Evolutionary conservation across 192 early-diverging fungal species (phyloP), one percentile per base, ranked within the genome.

Genomic region (Piromyces finnis): DNA sequence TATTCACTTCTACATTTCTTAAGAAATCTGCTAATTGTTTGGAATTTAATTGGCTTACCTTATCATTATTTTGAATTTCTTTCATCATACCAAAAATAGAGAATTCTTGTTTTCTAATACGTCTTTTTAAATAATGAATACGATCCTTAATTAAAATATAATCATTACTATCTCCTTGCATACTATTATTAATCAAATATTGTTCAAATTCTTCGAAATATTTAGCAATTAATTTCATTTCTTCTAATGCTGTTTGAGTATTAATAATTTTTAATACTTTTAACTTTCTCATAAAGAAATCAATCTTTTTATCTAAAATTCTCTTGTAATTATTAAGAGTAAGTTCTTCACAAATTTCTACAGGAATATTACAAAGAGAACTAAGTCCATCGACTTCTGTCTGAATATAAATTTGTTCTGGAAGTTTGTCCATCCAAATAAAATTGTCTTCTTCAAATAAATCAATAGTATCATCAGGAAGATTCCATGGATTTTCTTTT

Each of bases 21-120:
- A 85, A 17, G 81, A 84, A 85, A 36, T 84, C 84, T 5, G 83
- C 84, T 77, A 82, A 81, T 30, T 85, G 84, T 26, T 79, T 51
- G 0, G 84, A 81, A 68, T 85, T 85, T 79, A 85, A 78, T 27
- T 51, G 27, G 12, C 29, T 68, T 0, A 85, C 84, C 16, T 77
- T 78, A 29, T 30, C 36, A 29, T 85, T 82, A 80, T 85, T 85
- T 18, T 82, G 59, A 51, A 85, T 82, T 30, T 77, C 39, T 13
- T 68, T 30, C 59, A 85, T 51, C 18, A 1, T 51, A 32, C 15
- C 28, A 51, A 29, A 80, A 68, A n/a, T 41, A 27, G 5, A 85
- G n/a, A 15, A 79, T 79, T 30, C 29, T 27, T 12, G 83, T 29
- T 80, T 85, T 85, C n/a, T 11, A 12, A 29, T 51, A 17, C 3